Conservation (phyloP, 2,329 filamentous ascomycete species). For the Pseudogymnoascus sp. region DNA sequence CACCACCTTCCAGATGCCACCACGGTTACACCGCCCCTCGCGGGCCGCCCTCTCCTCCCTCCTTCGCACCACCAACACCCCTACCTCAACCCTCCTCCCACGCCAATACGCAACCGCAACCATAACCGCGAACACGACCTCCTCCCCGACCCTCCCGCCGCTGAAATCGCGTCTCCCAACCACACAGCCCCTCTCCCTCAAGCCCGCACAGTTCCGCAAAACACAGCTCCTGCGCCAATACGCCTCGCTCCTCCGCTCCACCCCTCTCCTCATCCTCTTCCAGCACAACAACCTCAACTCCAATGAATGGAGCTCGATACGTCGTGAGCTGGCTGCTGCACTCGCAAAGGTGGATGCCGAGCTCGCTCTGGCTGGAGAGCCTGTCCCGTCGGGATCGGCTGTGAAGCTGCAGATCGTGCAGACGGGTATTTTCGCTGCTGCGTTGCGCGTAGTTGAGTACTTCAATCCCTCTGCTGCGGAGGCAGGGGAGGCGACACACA, state of each 20-base stretch:
- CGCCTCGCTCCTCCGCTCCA: constrained; percentile 62
- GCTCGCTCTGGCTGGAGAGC: constrained; percentile 33
- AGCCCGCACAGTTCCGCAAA: constrained; percentile 79
- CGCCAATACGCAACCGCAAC: constrained; percentile 43
- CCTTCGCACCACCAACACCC: constrained; percentile 29
- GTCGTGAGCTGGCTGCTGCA: constrained; percentile 53
- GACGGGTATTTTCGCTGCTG: constrained; percentile 80
- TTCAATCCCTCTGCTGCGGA: constrained; percentile 46
- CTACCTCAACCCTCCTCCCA: constrained; percentile 28
- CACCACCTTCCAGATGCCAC: constrained; percentile 38
- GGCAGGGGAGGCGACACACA: constrained; percentile 39
- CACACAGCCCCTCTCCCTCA: constrained; percentile 79
- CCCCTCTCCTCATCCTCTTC: constrained; percentile 61
- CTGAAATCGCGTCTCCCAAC: constrained; percentile 38
- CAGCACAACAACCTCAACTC: constrained; percentile 68
- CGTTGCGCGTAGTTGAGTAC: constrained; percentile 79
- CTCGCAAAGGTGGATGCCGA: constrained; percentile 55
- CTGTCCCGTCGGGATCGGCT: constrained; percentile 39
- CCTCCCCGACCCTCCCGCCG: constrained; percentile 23
- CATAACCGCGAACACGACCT: constrained; percentile 39
- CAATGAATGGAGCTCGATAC: constrained; percentile 57
- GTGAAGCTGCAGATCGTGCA: constrained; percentile 78
- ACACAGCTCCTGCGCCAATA: constrained; percentile 75
- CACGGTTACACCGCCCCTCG: constrained; percentile 33
- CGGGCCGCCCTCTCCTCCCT: constrained; percentile 24